Evolutionary conservation across 148 eudicot species (phyloP), one percentile per base, ranked within the genome.

Genomic region (Spergularia marina): DNA sequence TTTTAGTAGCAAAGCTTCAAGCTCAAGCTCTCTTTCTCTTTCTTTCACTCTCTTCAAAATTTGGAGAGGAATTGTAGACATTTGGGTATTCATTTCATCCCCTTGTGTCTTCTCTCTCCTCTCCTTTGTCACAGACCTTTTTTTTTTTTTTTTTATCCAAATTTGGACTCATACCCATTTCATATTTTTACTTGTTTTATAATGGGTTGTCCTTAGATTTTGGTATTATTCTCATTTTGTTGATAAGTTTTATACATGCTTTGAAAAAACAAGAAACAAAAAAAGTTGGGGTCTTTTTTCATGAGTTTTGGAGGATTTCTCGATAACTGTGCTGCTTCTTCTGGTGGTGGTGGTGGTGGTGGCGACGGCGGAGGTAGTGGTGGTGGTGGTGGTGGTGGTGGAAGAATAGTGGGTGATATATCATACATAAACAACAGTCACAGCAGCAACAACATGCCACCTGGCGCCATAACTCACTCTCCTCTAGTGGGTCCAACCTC

Each of bases 231-330:
- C 14, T 20, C 20, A 9, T 49, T 40, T 39, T 65, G 44, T 13
- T 34, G 30, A 20, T 12, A 51, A 49, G 10, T 30, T 21, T 51
- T 30, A 51, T 5, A 14, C 2, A 73, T 61, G 63, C 34, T 73
- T 12, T 44, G 39, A 59, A 47, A 9, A 20, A 64, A 51, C 15
- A 49, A 49, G 40, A 17, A 40, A 53, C 17, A 59, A 59, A 53
- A 41, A n/a, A 76, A 74, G 75, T 53, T 30, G 66, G 58, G 41
- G 7, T 6, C 23, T 59, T 74, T 39, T 83, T 86, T 88, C 73
- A 93, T 93, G 97, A 93, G 91, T 93, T 93, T 93, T 84, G 98
- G 92, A 83, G 98, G 91, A 18, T 89, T 89, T 83, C 86, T 91
- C 17, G 91, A 88, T 64, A 90, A 75, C 83, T 79, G 74, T 79